A percentile compares a stretch with the other conserved stretches of the same genome.
These are phyloP conservation scores for Aegilops speltoides DNA, from an alignment of 176 grass and related monocot species.

Conservation along the genomic window DNA sequence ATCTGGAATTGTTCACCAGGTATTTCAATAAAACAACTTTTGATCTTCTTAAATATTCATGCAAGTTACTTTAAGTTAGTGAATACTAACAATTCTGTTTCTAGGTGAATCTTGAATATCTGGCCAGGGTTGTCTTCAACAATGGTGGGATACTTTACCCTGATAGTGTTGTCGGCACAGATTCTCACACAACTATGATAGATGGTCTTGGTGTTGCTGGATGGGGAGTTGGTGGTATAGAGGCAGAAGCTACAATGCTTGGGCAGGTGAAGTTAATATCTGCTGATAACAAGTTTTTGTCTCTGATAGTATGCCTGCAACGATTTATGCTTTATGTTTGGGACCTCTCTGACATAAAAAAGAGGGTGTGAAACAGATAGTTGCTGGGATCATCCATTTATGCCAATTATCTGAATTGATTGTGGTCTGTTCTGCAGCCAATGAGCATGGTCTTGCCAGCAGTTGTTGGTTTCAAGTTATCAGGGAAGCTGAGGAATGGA, in stretches of 20 bases:
- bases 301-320: not conserved
- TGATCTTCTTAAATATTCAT: not conserved
- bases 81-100: conserved; percentile 18
- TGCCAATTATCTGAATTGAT: conserved; percentile 9
- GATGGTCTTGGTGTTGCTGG: conserved; percentile 97
- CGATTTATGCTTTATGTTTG: not conserved
- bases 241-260: conserved; percentile 97
- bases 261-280: conserved; percentile 64
- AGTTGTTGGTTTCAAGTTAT: conserved; percentile 93
- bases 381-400: not conserved
- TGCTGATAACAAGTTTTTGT: not conserved
- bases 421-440: conserved; percentile 47
- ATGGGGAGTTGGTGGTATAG: conserved; percentile 98
- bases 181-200: conserved; percentile 96
- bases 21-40: conserved; percentile 28
- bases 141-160: conserved; percentile 91
- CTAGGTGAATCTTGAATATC: conserved; percentile 96
- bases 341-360: not conserved
- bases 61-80: not conserved
- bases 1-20: conserved; percentile 98
- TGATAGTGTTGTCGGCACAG: conserved; percentile 89
- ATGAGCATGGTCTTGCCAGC: conserved; percentile 99
- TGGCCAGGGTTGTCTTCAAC: conserved; percentile 92
- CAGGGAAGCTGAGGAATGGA: conserved; percentile 86
- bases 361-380: no score